A percentile compares a stretch with the other conserved stretches of the same genome.
phyloP scores from a whole-genome alignment of 352 stramenopile genomes.

The Phytophthora sojae region DNA sequence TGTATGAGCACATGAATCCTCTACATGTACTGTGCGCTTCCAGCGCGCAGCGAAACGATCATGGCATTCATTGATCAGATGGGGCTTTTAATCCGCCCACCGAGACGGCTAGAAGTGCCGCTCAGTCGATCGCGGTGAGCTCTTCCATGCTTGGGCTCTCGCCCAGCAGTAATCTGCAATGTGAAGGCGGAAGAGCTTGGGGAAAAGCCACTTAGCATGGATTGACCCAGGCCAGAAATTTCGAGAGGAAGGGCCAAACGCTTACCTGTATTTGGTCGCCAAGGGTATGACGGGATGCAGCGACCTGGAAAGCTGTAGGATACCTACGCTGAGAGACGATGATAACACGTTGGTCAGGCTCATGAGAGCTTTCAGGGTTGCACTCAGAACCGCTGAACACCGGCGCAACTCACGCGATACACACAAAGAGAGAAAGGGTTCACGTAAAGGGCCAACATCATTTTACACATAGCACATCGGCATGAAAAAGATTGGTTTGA shows the following conservation, averaged over 20 bases:
- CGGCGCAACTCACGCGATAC: not conserved
- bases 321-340: not conserved
- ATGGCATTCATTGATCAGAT: constrained; percentile 16
- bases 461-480: not conserved
- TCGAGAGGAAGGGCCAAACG: not conserved
- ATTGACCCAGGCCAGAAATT: constrained; percentile 13
- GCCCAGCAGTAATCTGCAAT: constrained; percentile 22
- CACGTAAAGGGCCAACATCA: not conserved
- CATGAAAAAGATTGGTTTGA: not conserved
- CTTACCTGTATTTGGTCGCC: not conserved
- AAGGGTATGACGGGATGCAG: not conserved
- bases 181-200: constrained; percentile 14
- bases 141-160: constrained; percentile 12
- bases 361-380: not conserved
- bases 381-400: not conserved
- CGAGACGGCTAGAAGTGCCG: constrained; percentile 13
- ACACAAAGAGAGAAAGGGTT: not conserved
- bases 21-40: not conserved
- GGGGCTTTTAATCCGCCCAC: constrained; percentile 22
- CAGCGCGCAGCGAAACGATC: constrained; percentile 3
- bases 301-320: not conserved
- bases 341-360: not conserved
- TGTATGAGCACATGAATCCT: not conserved
- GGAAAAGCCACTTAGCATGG: constrained; percentile 28
- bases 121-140: constrained; percentile 4